Percentiles rank a stretch among this genome's conserved stretches.
Evolutionary conservation across 768 basidiomycete species (phyloP).

Genomic region (Rhizopogon vulgaris): DNA sequence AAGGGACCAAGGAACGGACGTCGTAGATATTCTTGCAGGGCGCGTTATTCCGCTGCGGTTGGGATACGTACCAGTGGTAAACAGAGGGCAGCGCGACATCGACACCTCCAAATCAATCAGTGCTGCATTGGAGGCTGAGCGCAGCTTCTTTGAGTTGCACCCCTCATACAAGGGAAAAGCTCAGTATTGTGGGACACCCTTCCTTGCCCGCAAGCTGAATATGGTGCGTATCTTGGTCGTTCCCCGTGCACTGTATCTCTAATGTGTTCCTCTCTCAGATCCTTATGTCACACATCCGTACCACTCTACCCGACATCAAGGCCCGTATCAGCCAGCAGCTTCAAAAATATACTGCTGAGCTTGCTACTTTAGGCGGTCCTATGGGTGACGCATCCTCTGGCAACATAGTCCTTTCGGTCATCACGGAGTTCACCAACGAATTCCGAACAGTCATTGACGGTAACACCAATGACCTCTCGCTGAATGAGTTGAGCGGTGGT

Average conservation of each 20-base stretch:
- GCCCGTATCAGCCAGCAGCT: constrained; percentile 87
- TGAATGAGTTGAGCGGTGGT: constrained; percentile 98
- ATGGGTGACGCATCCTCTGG: constrained; percentile 81
- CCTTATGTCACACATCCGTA: constrained; percentile 97
- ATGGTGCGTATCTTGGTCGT: constrained; percentile 47
- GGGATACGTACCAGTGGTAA: constrained; percentile 98
- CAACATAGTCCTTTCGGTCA: constrained; percentile 92
- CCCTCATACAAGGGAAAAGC: constrained; percentile 89
- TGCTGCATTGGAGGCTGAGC: constrained; percentile 82
- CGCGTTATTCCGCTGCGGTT: constrained; percentile 93
- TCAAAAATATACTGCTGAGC: constrained; percentile 81
- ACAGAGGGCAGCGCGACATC: constrained; percentile 96
- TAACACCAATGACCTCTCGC: constrained; percentile 88
- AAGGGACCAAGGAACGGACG: constrained; percentile 96
- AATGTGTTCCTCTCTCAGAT: constrained; percentile 46
- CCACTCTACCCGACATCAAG: constrained; percentile 98
- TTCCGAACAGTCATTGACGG: constrained; percentile 97
- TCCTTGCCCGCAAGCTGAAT: constrained; percentile 91
- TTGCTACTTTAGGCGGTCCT: constrained; percentile 79
- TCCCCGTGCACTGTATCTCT: neutral
- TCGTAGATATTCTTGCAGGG: constrained; percentile 97
- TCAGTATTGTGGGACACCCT: constrained; percentile 96
- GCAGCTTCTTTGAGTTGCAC: constrained; percentile 93
- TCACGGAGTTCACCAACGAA: constrained; percentile 96
- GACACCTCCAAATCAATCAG: constrained; percentile 82